A percentile compares a stretch with the other conserved stretches of the same genome.
These are phyloP conservation scores for Pisolithus marmoratus DNA, from an alignment of 768 basidiomycete genomes.

Conservation along the genomic window DNA sequence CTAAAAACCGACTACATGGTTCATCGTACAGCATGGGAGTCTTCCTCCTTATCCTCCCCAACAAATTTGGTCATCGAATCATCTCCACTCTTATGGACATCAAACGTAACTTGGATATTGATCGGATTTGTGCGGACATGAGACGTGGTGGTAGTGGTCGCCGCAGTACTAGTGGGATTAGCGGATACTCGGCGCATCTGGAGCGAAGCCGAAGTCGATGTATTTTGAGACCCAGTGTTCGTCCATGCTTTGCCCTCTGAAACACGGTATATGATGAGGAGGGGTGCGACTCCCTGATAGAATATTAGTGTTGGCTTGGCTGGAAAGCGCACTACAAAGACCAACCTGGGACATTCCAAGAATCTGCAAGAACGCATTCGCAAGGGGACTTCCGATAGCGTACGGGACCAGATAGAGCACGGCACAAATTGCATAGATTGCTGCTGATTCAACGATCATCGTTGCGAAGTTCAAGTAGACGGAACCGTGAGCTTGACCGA, in stretches of 20 bases:
- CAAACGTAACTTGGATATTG: constrained; percentile 15
- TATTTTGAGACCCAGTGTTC: constrained; percentile 11
- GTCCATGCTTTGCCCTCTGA: constrained; percentile 42
- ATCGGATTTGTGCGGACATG: constrained; percentile 1
- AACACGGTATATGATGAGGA: constrained; percentile 44
- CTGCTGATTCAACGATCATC: constrained; percentile 30
- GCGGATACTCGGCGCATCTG: constrained; percentile 10
- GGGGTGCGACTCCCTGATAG: constrained; percentile 38
- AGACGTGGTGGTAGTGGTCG: background rate
- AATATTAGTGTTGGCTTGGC: background rate
- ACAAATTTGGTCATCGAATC: background rate
- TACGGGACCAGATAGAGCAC: constrained; percentile 28
- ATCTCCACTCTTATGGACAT: constrained; percentile 2
- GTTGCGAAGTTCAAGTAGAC: constrained; percentile 30
- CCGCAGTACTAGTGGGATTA: background rate
- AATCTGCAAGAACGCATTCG: constrained; percentile 26
- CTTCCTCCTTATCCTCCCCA: constrained; percentile 3
- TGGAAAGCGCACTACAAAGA: background rate
- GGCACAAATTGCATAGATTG: constrained; percentile 28
- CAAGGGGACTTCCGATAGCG: constrained; percentile 16
- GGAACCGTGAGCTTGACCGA: constrained; percentile 21
- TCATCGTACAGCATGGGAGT: background rate
- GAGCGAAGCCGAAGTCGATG: constrained; percentile 1
- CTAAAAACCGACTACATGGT: background rate
- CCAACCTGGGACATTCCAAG: constrained; percentile 26